A percentile compares a stretch with the other conserved stretches of the same genome.
phyloP scores from a whole-genome alignment of 106 monocot species.

The Agapanthus africanus region DNA sequence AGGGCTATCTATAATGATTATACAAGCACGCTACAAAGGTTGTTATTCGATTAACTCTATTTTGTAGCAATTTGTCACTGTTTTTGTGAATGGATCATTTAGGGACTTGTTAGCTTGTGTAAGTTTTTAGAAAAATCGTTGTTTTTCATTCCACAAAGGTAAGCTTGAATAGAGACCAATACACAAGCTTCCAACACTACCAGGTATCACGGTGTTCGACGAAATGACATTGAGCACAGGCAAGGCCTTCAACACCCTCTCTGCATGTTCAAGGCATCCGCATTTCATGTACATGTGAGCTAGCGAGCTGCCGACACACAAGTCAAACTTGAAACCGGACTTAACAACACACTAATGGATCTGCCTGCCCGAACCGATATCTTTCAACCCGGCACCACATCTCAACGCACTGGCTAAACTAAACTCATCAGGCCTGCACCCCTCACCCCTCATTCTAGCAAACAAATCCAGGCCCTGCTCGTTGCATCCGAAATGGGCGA shows the following conservation, averaged over 20 bases:
- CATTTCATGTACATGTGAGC: conserved; percentile 85
- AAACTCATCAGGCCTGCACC: conserved; percentile 61
- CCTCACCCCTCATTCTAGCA: conserved; percentile 26
- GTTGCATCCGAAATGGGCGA: conserved; percentile 40
- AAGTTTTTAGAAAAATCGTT: too few species aligned
- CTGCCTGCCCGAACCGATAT: conserved; percentile 35
- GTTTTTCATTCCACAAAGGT: too few species aligned
- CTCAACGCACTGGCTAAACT: conserved; percentile 52
- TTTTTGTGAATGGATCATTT: too few species aligned
- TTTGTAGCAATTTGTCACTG: too few species aligned
- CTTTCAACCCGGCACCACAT: conserved; percentile 47
- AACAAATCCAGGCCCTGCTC: conserved; percentile 43
- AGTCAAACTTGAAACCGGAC: conserved; percentile 36
- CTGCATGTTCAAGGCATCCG: conserved; percentile 39
- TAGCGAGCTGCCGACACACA: conserved; percentile 66
- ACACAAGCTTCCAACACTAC: too few species aligned
- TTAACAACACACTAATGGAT: conserved; percentile 38
- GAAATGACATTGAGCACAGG: conserved; percentile 46
- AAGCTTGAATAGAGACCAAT: too few species aligned
- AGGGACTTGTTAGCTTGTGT: too few species aligned
- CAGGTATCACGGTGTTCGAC: conserved; percentile 65
- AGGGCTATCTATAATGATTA: too few species aligned
- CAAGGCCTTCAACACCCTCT: conserved; percentile 35
- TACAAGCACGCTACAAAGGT: too few species aligned
- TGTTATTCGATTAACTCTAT: too few species aligned